Base-by-base conservation (phyloP, 2,329 filamentous ascomycete species). In the Sarocladium oryzae region DNA sequence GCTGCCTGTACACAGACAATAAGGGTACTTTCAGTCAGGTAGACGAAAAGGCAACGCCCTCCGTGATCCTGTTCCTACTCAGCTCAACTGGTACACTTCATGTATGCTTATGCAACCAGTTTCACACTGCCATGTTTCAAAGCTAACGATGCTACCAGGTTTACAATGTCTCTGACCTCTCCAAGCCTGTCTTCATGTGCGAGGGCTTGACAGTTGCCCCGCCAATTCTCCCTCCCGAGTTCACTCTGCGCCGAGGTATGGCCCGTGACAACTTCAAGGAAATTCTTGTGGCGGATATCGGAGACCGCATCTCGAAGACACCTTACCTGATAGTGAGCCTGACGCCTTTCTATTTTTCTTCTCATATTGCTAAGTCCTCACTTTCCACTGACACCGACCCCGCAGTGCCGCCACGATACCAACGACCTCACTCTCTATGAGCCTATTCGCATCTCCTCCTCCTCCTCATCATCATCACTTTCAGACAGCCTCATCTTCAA, bases 381-480 rank as follows among this genome's bases (percentile, higher is more conserved):
- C n/a, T n/a, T n/a, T n/a, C n/a, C n/a, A 32, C 33, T 41, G 20
- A 51, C 37, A 41, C 23, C n/a, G n/a, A n/a, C n/a, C 4, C 16
- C 52, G 55, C 56, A 90, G 86, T 72, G 91, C 24, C 87, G 92
- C 49, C 89, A 89, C 46, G 77, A 80, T 9, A 85, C 82, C 53
- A 86, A 96, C 56, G 91, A 97, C 62, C 71, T 97, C 30, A 86
- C 86, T 10, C 78, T 97, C 41, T 99, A 97, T 64, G 84, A 93
- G 63, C 90, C 92, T 1, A 86, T 89, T 58, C 76, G 80, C 37
- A 64, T 60, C 52, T 57, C 69, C 24, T 66, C 74, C 5, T 26
- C 58, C 2, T 55, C 54, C 2, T 76, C 85, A 57, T 71, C 85
- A 57, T 71, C 77, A 1, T 69, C 72, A 21, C 46, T 49, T 4